Conservation (phyloP, 2,329 filamentous ascomycete species). For the Talaromyces sp. region DNA sequence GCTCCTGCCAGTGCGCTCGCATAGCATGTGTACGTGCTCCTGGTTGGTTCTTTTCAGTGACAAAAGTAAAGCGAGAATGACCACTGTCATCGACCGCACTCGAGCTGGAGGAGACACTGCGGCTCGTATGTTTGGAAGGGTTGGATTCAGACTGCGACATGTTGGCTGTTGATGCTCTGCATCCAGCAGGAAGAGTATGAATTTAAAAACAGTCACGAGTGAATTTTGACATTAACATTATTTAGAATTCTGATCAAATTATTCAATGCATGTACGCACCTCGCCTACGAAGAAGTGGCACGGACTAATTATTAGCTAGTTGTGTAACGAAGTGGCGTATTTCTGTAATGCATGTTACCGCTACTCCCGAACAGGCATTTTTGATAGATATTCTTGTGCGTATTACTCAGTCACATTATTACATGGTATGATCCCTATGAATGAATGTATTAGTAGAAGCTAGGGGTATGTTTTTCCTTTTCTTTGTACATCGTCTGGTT, state of each 20-base stretch:
- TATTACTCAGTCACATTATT: neutral
- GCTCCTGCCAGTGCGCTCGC: slow-evolving; percentile 30
- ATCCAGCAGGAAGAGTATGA: neutral
- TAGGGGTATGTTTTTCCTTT: neutral
- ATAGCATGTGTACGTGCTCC: slow-evolving; percentile 32
- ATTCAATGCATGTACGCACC: neutral
- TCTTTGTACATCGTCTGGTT: neutral
- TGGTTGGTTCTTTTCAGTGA: slow-evolving; percentile 14
- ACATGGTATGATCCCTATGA: neutral
- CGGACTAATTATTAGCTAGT: neutral
- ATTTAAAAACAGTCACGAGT: neutral
- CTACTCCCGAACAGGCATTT: neutral
- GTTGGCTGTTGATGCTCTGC: neutral
- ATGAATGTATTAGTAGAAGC: neutral
- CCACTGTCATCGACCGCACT: neutral
- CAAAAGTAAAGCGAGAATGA: slow-evolving; percentile 16
- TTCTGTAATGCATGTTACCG: neutral
- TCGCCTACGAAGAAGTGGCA: neutral
- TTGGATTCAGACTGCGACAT: neutral
- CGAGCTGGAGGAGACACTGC: neutral
- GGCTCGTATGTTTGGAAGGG: neutral
- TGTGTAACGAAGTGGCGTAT: neutral
- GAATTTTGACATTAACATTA: neutral
- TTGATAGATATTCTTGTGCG: neutral
- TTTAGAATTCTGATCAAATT: neutral